Evolutionary conservation across 2,329 filamentous ascomycete species (phyloP), one percentile per base, ranked within the genome.

Genomic region (Metarhizium sp.): DNA sequence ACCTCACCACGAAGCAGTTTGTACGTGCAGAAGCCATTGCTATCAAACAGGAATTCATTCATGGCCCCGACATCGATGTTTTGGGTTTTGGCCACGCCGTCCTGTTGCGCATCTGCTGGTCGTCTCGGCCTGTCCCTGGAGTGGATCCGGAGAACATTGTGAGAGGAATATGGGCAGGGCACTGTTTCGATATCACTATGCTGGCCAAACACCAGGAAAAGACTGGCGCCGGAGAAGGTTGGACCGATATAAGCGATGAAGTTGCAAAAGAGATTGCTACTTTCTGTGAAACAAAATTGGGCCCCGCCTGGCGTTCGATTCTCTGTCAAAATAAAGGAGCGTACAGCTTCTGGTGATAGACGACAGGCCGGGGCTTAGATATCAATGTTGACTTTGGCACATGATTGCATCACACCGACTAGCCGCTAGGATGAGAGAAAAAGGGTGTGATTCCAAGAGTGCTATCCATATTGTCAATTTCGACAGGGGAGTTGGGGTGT

Each of bases 21-120:
- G 58, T 59, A 34, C 58, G 58, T 20, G 38, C 56, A 8, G 58
- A 59, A 42, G 54, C 54, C 45, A 56, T 56, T 36, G 58, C 56
- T 2, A 20, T 58, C 25, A 45, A 50, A 7, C 56, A 40, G 5
- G 32, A 50, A 40, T 59, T 45, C 20, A 53, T 59, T 30, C 38
- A 55, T 16, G 58, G 58, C n/a, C 56, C 56, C 6, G 3, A 36
- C 11, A 52, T 59, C 30, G 25, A 50, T 2, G 11, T 48, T 1
- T 13, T 58, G 13, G 32, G 56, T 11, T 58, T 59, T 49, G 56
- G 54, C 40, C 51, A 58, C 50, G 56, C 50, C 14, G 1, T 59
- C 40, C n/a, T 59, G 13, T 16, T 51, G 20, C 58, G 58, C 34
- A 59, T 58, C 16, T 56, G 51, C 16, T 59, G 56, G 56, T 54